Base-by-base conservation (phyloP, 129 eudicot species). In the Sambucus nigra region DNA sequence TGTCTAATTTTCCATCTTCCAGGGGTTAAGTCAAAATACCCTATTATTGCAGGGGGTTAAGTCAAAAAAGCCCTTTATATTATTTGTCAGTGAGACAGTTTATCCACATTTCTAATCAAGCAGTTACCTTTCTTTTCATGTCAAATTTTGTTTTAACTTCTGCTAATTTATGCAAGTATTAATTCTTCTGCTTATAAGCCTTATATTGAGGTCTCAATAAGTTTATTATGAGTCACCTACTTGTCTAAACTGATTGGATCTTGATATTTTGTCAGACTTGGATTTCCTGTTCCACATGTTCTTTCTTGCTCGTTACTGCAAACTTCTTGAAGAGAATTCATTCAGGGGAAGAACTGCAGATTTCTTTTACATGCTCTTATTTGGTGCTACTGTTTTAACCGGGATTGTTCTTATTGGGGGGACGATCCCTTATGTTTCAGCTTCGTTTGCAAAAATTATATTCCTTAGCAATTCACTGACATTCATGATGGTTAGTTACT, bases 261-360 rank as follows among this genome's bases (percentile, higher is more conserved):
- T 65, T 63, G 28, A 31, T 31, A 25, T 50, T 14, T 60, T 63
- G 64, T 15, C 93, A 92, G 99, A 92, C 55, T 73, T 92, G 87
- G 99, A 92, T 78, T 92, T 92, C 56, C 78, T 92, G 71, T 92
- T 92, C 68, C 99, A 92, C 82, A 92, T 92, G 99, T 92, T 92
- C 80, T 92, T 92, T 76, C 79, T 92, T 24, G 99, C 94, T 61
- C 89, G 99, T 29, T 92, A 92, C 84, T 92, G 99, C 85, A 92
- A 92, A 62, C 99, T 92, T 75, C 94, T 92, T 28, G 99, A 92
- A 71, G 99, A 92, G 69, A 92, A 92, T 55, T 79, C 99, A 15
- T 92, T 92, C 44, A 80, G 99, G 57, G 94, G 95, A 63, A 76
- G 94, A 69, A 86, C 99, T 4, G 99, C 99, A 2, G 99, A 91